Base-by-base conservation (phyloP, 2,329 filamentous ascomycete species). In the Zelopaecilomyces penicillatus region DNA sequence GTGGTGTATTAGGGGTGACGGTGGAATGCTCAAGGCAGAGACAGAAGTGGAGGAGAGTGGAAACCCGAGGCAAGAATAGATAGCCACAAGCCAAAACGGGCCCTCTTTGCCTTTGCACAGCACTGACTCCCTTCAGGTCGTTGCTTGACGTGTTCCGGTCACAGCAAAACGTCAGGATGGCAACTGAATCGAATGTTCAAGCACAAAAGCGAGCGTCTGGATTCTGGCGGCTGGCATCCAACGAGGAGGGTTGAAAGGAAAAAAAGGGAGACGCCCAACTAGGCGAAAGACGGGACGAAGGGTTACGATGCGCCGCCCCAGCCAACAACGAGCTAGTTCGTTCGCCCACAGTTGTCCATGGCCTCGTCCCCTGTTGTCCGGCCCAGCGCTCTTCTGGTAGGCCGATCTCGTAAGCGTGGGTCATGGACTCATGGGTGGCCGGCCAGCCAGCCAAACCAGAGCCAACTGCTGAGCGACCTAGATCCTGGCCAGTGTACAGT, bases 401-500 rank as follows among this genome's bases (percentile, higher is more conserved):
- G 45, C 45, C 45, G 45, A 47, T 47, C 45, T 47, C 45, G 45
- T 47, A 47, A 44, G 45, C 45, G 19, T 19, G 19, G 19, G 19
- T 19, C 19, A 19, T 19, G 19, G 19, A 19, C 19, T 19, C 45
- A 47, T 41, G 45, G 45, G 42, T 47, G 44, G n/a, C 35, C 39
- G 40, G 28, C 41, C 45, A 47, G 36, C 19, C 19, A 19, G 19
- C 19, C 19, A 34, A 34, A 31, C 12, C 44, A 42, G 45, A 47
- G 45, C 42, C 44, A 42, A 47, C 38, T 45, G 35, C 45, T 47
- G 42, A 45, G 39, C 39, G 34, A 35, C 41, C 45, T 32, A 31
- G 34, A 47, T 47, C 45, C 45, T 43, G 44, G 45, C 45, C 34
- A 10, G 37, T 19, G 19, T 19, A 19, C 19, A 19, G 19, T 19